A percentile compares a stretch with the other conserved stretches of the same genome.
Conservation (phyloP, 768 basidiomycete genomes). For the Leccinellum albellum region DNA sequence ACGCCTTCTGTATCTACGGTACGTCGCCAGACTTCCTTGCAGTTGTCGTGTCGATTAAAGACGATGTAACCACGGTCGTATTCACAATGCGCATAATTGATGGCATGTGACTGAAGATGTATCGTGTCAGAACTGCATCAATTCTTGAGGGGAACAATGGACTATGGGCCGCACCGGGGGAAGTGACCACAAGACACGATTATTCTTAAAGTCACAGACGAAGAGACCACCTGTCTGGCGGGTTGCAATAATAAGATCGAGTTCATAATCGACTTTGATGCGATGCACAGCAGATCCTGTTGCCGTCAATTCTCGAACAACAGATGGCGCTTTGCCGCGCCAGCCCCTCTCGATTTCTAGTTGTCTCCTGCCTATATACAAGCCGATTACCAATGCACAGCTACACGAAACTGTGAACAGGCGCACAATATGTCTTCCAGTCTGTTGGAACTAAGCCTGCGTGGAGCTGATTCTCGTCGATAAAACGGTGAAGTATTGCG, state of each 20-base stretch:
- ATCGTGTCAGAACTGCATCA: constrained; percentile 2
- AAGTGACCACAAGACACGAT: constrained; percentile 59
- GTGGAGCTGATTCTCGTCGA: constrained; percentile 32
- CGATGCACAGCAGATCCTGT: constrained; percentile 52
- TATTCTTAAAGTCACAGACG: constrained; percentile 53
- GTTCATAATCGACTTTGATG: constrained; percentile 70
- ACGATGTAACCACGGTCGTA: constrained; percentile 69
- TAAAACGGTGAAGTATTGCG: constrained; percentile 49
- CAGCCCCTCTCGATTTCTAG: constrained; percentile 48
- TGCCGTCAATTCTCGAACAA: constrained; percentile 31
- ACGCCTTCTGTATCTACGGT: constrained; percentile 31
- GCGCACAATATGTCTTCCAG: constrained; percentile 64
- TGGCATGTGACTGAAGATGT: constrained; percentile 8
- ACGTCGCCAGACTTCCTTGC: constrained; percentile 71
- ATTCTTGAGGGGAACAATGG: neutral
- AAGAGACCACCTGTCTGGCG: constrained; percentile 49
- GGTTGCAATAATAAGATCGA: constrained; percentile 59
- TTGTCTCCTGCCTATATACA: constrained; percentile 42
- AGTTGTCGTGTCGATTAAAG: constrained; percentile 55
- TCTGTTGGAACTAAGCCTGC: constrained; percentile 29
- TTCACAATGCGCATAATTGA: constrained; percentile 61
- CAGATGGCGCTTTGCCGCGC: constrained; percentile 48
- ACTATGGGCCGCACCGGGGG: constrained; percentile 38
- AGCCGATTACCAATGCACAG: constrained; percentile 10
- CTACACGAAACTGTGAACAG: neutral